Percentiles rank a stretch among this genome's conserved stretches.
Evolutionary conservation across 2,329 filamentous ascomycete species (phyloP).

Genomic region (Verticillium nonalfalfae): DNA sequence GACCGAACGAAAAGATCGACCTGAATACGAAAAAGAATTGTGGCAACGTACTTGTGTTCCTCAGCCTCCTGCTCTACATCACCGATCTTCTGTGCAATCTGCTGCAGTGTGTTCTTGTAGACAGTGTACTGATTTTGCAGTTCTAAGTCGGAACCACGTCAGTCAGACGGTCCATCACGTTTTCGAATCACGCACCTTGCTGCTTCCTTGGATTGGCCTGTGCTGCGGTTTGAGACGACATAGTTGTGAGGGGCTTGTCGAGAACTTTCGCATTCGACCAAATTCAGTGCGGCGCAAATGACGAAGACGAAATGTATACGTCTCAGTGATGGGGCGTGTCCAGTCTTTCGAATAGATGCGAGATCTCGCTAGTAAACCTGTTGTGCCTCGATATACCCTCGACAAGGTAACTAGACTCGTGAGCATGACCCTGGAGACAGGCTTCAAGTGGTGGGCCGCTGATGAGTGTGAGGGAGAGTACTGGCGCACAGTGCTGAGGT

Average conservation of each 20-base stretch:
- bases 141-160: constrained; percentile 40
- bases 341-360: too few species aligned
- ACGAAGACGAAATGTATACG: too few species aligned
- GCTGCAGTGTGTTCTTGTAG: constrained; percentile 75
- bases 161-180: neutral
- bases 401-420: too few species aligned
- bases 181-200: constrained; percentile 48
- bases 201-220: constrained; percentile 54
- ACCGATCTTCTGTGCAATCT: constrained; percentile 92
- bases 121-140: constrained; percentile 74
- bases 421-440: too few species aligned
- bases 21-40: constrained; percentile 3
- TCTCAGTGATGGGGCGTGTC: too few species aligned
- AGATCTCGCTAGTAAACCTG: too few species aligned
- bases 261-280: neutral
- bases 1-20: neutral
- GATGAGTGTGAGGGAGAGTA: neutral
- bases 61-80: constrained; percentile 96
- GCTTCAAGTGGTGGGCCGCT: neutral
- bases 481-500: neutral
- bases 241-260: constrained; percentile 14
- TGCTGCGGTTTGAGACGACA: constrained; percentile 43
- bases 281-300: too few species aligned
- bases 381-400: too few species aligned
- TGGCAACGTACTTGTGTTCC: constrained; percentile 80